Base-by-base conservation (phyloP, 192 early-diverging fungal species). In the Umbelopsis ramanniana region DNA sequence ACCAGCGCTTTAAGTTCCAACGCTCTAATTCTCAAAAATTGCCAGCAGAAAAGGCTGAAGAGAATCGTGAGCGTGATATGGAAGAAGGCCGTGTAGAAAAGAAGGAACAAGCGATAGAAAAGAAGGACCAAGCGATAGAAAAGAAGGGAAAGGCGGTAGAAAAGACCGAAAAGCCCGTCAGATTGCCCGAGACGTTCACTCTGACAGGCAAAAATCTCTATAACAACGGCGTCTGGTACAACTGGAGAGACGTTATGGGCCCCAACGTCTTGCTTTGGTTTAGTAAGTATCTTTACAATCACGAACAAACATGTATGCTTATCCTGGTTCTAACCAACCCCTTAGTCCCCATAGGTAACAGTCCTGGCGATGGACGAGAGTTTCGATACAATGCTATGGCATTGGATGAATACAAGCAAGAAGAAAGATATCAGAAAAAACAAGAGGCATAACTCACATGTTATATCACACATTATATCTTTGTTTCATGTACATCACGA, bases 161-260 rank as follows among this genome's bases (percentile, higher is more conserved):
- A 38, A 63, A 63, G 33, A 6, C 57, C 14, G 57, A 63, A n/a
- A 63, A 63, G 33, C 24, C 26, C 7, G 15, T 37, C 19, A 63
- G 57, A 73, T 70, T 46, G 54, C 77, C 9, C 66, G 72, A 33
- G 66, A 66, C 37, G n/a, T 71, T 75, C 50, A 75, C 74, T 2
- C 4, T 48, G 46, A 55, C 54, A 14, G 85, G 83, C 10, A 76
- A 81, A 53, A 73, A 83, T 35, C 23, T 86, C 8, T 86, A 79
- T 72, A 71, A 84, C 57, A 73, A 82, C 22, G 81, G 81, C n/a
- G 68, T 72, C 11, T 77, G 72, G 68, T 66, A 71, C 21, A 86
- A 84, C 52, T 86, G 83, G 83, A 79, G 74, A 54, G 73, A 76
- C n/a, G 77, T 84, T 46, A 86, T 86, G 85, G 85, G 83, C 19